Conservation (phyloP, 1,139 yeast species). For the Blastobotrys petasosporus region DNA sequence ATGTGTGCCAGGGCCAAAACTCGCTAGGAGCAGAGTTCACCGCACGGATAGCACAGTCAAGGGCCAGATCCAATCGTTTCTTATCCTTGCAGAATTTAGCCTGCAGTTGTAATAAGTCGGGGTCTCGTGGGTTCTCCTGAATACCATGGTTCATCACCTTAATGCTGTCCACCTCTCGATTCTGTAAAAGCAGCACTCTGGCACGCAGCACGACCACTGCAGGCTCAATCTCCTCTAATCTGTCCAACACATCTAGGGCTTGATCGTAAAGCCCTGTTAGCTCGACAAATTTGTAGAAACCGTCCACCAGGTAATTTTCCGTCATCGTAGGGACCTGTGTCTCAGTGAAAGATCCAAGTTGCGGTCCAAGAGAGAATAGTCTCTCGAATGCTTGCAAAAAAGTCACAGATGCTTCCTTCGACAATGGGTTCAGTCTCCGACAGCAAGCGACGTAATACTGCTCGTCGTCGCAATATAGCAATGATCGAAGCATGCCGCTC, state of each 20-base stretch:
- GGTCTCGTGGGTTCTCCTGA: conserved; percentile 53
- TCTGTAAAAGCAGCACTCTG: conserved; percentile 51
- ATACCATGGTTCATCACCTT: conserved; percentile 58
- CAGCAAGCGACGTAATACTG: conserved; percentile 58
- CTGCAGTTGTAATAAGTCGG: conserved; percentile 53
- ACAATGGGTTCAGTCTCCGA: conserved; percentile 60
- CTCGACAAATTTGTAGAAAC: conserved; percentile 57
- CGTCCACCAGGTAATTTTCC: conserved; percentile 71
- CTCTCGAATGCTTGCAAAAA: conserved; percentile 57
- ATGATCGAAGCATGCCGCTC: conserved; percentile 63
- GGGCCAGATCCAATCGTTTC: conserved; percentile 63
- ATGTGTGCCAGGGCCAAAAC: conserved; percentile 72
- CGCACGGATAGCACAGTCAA: conserved; percentile 65
- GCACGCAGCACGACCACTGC: conserved; percentile 57
- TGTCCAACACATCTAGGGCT: conserved; percentile 50
- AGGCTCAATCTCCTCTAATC: conserved; percentile 42
- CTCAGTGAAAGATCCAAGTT: conserved; percentile 56
- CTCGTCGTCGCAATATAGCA: conserved; percentile 64
- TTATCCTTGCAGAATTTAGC: conserved; percentile 65
- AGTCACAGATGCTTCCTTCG: conserved; percentile 36
- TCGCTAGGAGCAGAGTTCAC: conserved; percentile 81
- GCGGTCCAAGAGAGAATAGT: conserved; percentile 59
- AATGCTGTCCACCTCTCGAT: conserved; percentile 78
- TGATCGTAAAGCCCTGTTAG: conserved; percentile 58
- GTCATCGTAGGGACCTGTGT: conserved; percentile 63